Percentiles rank a stretch among this genome's conserved stretches.
Conservation (phyloP, 2,329 filamentous ascomycete genomes). For the Domatiomyces catenatus region DNA sequence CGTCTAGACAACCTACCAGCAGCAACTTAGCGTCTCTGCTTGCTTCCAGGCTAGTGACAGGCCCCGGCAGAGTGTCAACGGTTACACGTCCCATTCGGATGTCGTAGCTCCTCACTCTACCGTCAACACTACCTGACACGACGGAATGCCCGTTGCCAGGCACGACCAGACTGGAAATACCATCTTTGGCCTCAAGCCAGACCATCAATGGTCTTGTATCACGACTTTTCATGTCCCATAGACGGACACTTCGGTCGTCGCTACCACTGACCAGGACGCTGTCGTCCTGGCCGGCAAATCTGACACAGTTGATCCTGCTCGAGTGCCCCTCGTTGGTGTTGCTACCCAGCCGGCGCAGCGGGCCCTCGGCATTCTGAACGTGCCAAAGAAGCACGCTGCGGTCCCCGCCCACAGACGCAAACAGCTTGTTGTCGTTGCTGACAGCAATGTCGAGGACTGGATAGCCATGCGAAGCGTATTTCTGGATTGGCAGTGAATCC, state of each 20-base stretch:
- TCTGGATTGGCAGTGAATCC: constrained; percentile 53
- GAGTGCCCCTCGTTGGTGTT: constrained; percentile 44
- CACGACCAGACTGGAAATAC: constrained; percentile 21
- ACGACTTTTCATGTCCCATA: constrained; percentile 54
- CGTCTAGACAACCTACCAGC: constrained; percentile 62
- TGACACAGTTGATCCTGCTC: constrained; percentile 60
- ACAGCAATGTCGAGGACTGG: constrained; percentile 72
- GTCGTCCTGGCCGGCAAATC: constrained; percentile 59
- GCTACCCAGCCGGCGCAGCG: constrained; percentile 56
- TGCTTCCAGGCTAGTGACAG: constrained; percentile 60
- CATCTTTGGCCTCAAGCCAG: constrained; percentile 57
- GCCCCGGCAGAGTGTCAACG: constrained; percentile 50
- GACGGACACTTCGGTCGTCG: constrained; percentile 57
- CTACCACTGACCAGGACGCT: constrained; percentile 55
- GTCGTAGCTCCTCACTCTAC: constrained; percentile 67
- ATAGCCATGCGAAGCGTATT: constrained; percentile 81
- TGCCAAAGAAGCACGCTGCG: constrained; percentile 90
- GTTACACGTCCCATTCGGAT: constrained; percentile 56
- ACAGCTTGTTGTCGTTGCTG: constrained; percentile 59
- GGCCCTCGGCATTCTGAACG: constrained; percentile 57
- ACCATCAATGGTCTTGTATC: constrained; percentile 53
- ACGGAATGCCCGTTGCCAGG: constrained; percentile 29
- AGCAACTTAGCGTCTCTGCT: constrained; percentile 60
- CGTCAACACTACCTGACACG: constrained; percentile 67
- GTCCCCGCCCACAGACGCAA: constrained; percentile 79